Percentiles rank a stretch among this genome's conserved stretches.
These are phyloP conservation scores for Lactuca sativa DNA, from an alignment of 129 eudicot species.

Conservation along the genomic window DNA sequence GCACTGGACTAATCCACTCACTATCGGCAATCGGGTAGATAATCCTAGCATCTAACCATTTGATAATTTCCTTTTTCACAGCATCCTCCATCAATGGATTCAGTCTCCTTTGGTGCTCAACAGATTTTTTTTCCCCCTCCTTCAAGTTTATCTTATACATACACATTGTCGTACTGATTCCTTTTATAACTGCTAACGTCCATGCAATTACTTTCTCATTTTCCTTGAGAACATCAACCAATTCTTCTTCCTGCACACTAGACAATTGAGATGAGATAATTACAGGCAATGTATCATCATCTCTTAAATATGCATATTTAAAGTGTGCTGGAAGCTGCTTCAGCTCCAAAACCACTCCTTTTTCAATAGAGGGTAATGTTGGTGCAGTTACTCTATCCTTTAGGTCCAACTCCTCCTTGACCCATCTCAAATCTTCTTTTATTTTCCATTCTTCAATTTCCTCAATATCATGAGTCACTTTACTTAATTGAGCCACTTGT, in stretches of 20 bases:
- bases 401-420: too few relatives aligned
- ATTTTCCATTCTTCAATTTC: too few relatives aligned
- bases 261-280: neutral
- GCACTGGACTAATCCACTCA: neutral
- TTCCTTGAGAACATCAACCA: neutral
- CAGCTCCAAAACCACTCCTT: neutral
- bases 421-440: too few relatives aligned
- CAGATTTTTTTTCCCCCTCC: too few relatives aligned
- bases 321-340: neutral
- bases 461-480: too few relatives aligned
- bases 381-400: too few relatives aligned
- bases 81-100: neutral
- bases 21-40: neutral
- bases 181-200: neutral
- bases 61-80: neutral
- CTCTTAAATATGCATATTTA: neutral
- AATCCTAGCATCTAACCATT: neutral
- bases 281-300: neutral
- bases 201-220: neutral
- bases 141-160: too few relatives aligned
- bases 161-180: too few relatives aligned
- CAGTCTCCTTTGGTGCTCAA: too few relatives aligned
- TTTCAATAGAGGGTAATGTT: neutral
- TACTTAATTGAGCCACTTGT: too few relatives aligned
- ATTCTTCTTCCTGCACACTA: neutral